Percentiles rank a stretch among this genome's conserved stretches.
These are phyloP conservation scores for Arabidopsis lyrata DNA, from an alignment of 441 rosid species.

Conservation along the genomic window DNA sequence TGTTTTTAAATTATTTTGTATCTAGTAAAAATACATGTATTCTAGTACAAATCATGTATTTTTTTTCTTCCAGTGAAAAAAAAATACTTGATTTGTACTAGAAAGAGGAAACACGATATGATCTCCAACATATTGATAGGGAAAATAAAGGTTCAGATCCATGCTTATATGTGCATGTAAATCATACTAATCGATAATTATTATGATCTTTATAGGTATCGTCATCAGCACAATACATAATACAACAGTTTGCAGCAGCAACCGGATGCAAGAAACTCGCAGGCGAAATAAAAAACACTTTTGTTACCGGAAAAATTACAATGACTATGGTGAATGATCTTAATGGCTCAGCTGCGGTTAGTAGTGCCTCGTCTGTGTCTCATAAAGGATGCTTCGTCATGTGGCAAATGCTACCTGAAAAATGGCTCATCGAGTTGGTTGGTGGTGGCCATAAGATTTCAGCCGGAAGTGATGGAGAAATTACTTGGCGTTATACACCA, in stretches of 20 bases:
- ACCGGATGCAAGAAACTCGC: slow-evolving; percentile 91
- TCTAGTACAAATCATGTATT: too few relatives aligned
- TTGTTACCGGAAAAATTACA: slow-evolving; percentile 78
- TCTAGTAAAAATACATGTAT: neutral
- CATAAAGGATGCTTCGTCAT: slow-evolving; percentile 92
- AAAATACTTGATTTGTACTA: neutral
- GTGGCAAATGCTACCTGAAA: slow-evolving; percentile 97
- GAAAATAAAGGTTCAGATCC: neutral
- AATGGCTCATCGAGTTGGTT: slow-evolving; percentile 88
- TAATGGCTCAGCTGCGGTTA: slow-evolving; percentile 20
- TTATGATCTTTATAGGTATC: slow-evolving; percentile 59
- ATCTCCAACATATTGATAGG: slow-evolving; percentile 1
- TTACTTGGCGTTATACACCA: slow-evolving; percentile 94
- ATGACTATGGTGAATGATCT: slow-evolving; percentile 77
- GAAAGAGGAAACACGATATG: neutral
- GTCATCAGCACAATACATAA: slow-evolving; percentile 93
- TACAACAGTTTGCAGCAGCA: slow-evolving; percentile 90
- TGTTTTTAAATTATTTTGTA: neutral
- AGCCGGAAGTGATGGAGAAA: slow-evolving; percentile 87
- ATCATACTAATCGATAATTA: slow-evolving; percentile 15
- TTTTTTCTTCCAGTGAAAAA: neutral
- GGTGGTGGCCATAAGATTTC: slow-evolving; percentile 80
- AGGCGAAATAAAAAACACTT: slow-evolving; percentile 72
- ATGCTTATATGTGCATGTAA: neutral
- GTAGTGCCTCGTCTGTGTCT: slow-evolving; percentile 47